A percentile compares a stretch with the other conserved stretches of the same genome.
Evolutionary conservation across 805 yeast species (phyloP).

Genomic region (Starmera caribaea): DNA sequence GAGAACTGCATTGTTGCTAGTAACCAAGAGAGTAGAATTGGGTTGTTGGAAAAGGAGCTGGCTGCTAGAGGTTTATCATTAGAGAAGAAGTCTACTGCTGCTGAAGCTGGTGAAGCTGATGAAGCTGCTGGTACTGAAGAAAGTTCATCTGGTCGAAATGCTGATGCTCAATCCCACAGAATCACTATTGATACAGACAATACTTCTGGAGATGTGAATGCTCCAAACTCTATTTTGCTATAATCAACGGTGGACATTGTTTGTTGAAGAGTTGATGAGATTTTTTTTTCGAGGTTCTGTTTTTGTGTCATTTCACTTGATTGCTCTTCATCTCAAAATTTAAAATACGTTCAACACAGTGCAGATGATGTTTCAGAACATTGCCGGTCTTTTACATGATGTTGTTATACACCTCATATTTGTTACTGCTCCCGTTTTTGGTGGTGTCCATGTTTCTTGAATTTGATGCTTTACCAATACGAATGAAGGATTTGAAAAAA

Average conservation of each 20-base stretch:
- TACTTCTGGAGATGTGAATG: conserved; percentile 24
- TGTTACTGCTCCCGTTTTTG: neutral
- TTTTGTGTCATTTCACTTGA: too few relatives aligned
- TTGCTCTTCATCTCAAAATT: too few relatives aligned
- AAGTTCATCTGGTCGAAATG: neutral
- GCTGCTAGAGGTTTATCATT: conserved; percentile 26
- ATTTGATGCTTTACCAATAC: neutral
- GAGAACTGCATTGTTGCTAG: conserved; percentile 49
- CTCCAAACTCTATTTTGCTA: conserved; percentile 24
- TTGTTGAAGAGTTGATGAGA: too few relatives aligned
- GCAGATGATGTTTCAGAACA: neutral
- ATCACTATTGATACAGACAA: conserved; percentile 25
- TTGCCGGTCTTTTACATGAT: neutral
- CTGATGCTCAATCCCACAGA: neutral
- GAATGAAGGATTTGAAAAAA: neutral
- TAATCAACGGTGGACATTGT: conserved; percentile 3
- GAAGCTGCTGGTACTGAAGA: neutral
- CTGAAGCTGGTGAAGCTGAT: neutral
- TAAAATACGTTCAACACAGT: too few relatives aligned
- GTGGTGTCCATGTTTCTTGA: neutral
- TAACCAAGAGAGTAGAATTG: conserved; percentile 39
- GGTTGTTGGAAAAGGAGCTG: conserved; percentile 37
- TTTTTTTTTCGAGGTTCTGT: too few relatives aligned
- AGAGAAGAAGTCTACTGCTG: neutral
- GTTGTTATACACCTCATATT: neutral